These are phyloP conservation scores for Bocquillonia castaneifolia DNA, from an alignment of 441 rosid species.

Conservation along the genomic window DNA sequence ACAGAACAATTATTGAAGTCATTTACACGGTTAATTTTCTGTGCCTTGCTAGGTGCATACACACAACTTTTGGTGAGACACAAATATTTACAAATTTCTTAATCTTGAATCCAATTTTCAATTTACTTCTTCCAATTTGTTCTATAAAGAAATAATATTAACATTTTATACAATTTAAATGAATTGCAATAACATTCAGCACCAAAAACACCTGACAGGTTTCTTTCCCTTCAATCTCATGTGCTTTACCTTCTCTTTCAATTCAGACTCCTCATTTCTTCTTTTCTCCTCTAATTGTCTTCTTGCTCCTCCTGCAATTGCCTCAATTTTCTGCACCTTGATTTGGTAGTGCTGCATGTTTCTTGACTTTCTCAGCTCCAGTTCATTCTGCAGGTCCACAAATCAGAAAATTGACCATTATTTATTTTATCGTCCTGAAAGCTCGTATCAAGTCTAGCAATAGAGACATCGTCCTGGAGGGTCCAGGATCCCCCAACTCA, in stretches of 20 bases:
- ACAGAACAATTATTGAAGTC: slow-evolving; percentile 4
- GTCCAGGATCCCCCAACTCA: too few relatives aligned
- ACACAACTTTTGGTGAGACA: not conserved
- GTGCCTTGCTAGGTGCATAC: not conserved
- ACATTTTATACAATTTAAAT: not conserved
- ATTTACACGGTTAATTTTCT: not conserved
- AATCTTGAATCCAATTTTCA: not conserved
- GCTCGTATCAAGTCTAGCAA: not conserved
- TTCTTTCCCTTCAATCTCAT: slow-evolving; percentile 37
- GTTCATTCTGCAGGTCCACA: slow-evolving; percentile 42
- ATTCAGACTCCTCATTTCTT: slow-evolving; percentile 43
- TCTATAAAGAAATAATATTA: not conserved
- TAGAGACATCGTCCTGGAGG: too few relatives aligned
- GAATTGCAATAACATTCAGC: slow-evolving; percentile 26
- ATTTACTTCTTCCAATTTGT: not conserved
- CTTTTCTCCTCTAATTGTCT: slow-evolving; percentile 56
- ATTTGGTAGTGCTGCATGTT: slow-evolving; percentile 44
- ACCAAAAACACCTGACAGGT: slow-evolving; percentile 50
- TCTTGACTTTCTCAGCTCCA: slow-evolving; percentile 49
- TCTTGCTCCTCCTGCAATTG: slow-evolving; percentile 55
- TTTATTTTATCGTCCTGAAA: not conserved
- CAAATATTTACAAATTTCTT: not conserved
- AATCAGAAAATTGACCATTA: not conserved
- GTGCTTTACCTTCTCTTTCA: slow-evolving; percentile 42
- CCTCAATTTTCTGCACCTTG: slow-evolving; percentile 53